Percentiles rank a stretch among this genome's conserved stretches.
phyloP scores from a whole-genome alignment of 2,329 filamentous ascomycete species.

The Dendrostoma leiphaemia region DNA sequence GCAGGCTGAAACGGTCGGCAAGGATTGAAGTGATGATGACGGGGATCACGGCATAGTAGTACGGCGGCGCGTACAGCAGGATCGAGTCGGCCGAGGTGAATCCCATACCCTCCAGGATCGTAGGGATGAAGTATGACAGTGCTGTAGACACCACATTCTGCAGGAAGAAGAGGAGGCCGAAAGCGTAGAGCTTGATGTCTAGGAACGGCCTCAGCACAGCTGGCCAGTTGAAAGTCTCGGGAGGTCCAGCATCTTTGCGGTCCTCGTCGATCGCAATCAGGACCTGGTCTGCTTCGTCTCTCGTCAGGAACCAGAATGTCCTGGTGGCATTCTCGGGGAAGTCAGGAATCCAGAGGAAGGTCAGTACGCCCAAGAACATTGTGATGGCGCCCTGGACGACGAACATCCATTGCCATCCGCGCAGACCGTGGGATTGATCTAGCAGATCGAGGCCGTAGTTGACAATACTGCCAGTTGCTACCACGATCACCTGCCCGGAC shows the following conservation, averaged over 20 bases:
- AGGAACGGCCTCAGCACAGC: slow-evolving; percentile 55
- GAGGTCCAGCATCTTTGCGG: slow-evolving; percentile 53
- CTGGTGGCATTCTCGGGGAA: slow-evolving; percentile 61
- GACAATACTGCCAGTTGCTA: slow-evolving; percentile 65
- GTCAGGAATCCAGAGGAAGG: slow-evolving; percentile 70
- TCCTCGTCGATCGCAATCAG: slow-evolving; percentile 58
- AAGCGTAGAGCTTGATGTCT: slow-evolving; percentile 63
- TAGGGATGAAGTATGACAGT: slow-evolving; percentile 64
- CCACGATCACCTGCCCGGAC: slow-evolving; percentile 61
- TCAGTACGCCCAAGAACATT: slow-evolving; percentile 55
- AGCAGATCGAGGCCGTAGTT: slow-evolving; percentile 69
- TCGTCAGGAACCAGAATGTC: slow-evolving; percentile 56
- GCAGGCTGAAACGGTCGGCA: slow-evolving; percentile 58
- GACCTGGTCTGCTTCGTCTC: slow-evolving; percentile 54
- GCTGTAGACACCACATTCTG: slow-evolving; percentile 66
- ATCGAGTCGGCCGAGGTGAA: slow-evolving; percentile 53
- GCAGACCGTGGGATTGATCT: slow-evolving; percentile 52
- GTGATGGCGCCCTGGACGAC: slow-evolving; percentile 64
- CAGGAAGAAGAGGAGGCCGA: slow-evolving; percentile 63
- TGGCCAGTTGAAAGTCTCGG: slow-evolving; percentile 53
- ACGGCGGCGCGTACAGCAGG: slow-evolving; percentile 63
- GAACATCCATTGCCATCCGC: slow-evolving; percentile 70
- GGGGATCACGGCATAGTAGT: slow-evolving; percentile 65
- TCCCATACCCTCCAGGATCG: slow-evolving; percentile 56
- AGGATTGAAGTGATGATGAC: slow-evolving; percentile 61